Base-by-base conservation (phyloP, 805 yeast species). In the Metschnikowia continentalis region DNA sequence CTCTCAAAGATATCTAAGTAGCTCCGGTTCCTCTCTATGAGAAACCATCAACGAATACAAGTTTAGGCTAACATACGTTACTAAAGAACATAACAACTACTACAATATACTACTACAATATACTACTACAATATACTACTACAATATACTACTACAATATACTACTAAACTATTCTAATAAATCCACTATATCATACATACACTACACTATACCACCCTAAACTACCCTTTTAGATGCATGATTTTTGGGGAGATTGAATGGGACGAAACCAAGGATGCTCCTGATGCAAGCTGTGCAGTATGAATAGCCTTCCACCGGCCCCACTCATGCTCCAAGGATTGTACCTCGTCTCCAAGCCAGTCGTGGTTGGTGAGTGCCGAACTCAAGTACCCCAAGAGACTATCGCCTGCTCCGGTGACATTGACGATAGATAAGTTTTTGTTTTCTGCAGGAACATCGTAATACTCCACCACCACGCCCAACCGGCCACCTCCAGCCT, bases 371-470 rank as follows among this genome's bases (percentile, higher is more conserved):
- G 71, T 65, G 19, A 69, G 42, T 15, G 61, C 53, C 2, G 83
- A 69, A 11, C 81, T 63, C 20, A 90, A 55, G 26, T 76, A 80
- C 0, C 96, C 96, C 30, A 82, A 76, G 40, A 90, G 72, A 0
- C 94, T 77, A 65, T 90, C 96, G 10, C 96, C 97, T 0, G 96
- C 96, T 2, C 96, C 97, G 8, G 92, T 88, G 32, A 87, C 96
- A 57, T 84, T 88, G 30, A 67, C 68, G 11, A 86, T 75, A 0
- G 65, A 61, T 2, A 71, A 62, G 20, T 59, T 47, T 20, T 56
- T 50, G 39, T 66, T 68, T 52, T 66, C 68, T 23, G 42, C 15
- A 0, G 78, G 72, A 2, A 77, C 67, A 0, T 79, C 76, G 63
- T 77, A 85, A 62, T 86, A 84, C 58, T 87, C 88, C 19, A 88